phyloP scores from a whole-genome alignment of 257 asterid genomes.

The Nyctanthes arbortristis region DNA sequence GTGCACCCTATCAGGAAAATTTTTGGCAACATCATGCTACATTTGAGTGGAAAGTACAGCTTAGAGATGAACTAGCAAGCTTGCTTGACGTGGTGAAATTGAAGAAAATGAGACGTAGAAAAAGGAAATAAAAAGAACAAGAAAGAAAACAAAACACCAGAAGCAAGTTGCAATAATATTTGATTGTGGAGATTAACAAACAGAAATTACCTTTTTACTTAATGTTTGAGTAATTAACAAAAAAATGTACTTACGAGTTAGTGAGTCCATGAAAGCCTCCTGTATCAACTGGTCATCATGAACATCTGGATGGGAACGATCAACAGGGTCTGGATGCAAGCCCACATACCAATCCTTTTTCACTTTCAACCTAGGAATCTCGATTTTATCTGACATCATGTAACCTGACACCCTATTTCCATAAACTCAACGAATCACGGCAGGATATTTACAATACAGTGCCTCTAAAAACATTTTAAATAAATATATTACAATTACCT shows the following conservation, averaged over 20 bases:
- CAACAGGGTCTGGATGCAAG: conserved; percentile 80
- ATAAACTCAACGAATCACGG: conserved; percentile 15
- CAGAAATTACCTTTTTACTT: neutral
- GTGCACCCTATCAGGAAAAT: neutral
- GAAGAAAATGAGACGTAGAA: neutral
- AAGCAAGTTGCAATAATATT: conserved; percentile 1
- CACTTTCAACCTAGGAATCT: conserved; percentile 85
- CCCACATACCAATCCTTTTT: conserved; percentile 97
- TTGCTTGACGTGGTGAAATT: neutral
- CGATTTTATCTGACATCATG: conserved; percentile 88
- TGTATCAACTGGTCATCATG: conserved; percentile 69
- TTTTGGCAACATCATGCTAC: conserved; percentile 11
- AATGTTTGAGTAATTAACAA: conserved; percentile 13
- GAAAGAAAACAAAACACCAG: neutral
- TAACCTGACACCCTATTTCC: conserved; percentile 84
- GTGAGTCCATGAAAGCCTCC: conserved; percentile 58
- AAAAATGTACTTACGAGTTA: conserved; percentile 47
- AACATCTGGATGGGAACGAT: conserved; percentile 95
- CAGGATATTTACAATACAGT: conserved; percentile 7
- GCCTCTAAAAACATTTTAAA: conserved; percentile 13
- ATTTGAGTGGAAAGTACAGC: neutral
- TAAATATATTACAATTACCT: conserved; percentile 48
- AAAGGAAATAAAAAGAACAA: neutral
- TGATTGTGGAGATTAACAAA: neutral
- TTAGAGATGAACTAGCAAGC: neutral